Base-by-base conservation (phyloP, 176 grass and related monocot genomes). In the Raddia guianensis region DNA sequence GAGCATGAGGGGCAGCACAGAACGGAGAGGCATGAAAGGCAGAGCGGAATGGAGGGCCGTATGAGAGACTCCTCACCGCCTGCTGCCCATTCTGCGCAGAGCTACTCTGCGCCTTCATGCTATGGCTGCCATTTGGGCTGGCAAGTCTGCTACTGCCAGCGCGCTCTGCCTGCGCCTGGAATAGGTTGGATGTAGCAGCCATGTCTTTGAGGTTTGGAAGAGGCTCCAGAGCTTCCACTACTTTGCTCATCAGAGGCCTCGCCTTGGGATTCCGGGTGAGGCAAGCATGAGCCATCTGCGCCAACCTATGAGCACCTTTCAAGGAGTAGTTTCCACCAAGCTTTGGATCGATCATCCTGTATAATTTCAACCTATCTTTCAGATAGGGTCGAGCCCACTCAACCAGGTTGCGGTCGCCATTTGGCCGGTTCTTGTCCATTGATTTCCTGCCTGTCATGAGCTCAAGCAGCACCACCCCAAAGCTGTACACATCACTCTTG, bases 191-290 rank as follows among this genome's bases (percentile, higher is more conserved):
- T 19, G 84, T 76, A 66, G 72, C 85, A 48, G 89, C 84, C 89
- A 87, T 80, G 76, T 91, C 84, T 34, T 91, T 89, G 32, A 94
- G 85, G 68, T 80, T 82, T 0, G 81, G 62, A 43, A 94, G 66
- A n/a, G 86, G 86, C 80, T 87, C 89, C 52, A 95, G 84, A 16
- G 80, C 75, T 72, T 89, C 73, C 12, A 91, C 92, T 34, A 95
- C 92, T 59, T 90, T 76, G 59, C 92, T 95, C 90, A 91, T 91
- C 50, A 84, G 61, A 49, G 90, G 90, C 83, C 90, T 70, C 43
- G 45, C n/a, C 72, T 83, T 91, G 5, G 86, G 75, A 32, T 91
- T 82, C 59, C 57, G 70, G 44, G 43, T 47, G 9, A 85, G 75
- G 80, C 90, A 88, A 12, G 48, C 55, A 27, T 60, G 72, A 12